These are phyloP conservation scores for Ascochyta koolunga DNA, from an alignment of 2,329 filamentous ascomycete genomes.

Conservation along the genomic window DNA sequence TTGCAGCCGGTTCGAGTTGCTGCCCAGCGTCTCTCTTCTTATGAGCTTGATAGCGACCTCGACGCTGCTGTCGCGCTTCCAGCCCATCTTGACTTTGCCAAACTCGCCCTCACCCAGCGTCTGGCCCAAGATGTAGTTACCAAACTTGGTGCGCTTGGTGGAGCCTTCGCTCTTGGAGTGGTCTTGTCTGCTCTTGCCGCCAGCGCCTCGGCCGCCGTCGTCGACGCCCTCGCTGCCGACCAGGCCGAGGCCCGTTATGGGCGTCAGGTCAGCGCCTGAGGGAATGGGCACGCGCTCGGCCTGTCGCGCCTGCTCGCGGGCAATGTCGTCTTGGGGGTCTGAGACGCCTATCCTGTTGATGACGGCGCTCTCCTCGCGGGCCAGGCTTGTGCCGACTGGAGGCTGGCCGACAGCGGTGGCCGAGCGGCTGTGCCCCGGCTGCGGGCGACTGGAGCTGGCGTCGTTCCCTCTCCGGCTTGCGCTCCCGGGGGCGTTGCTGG, in stretches of 20 bases:
- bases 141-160: conserved; percentile 84
- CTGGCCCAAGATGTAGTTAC: conserved; percentile 93
- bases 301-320: conserved; percentile 72
- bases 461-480: conserved; percentile 54
- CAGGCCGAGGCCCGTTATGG: conserved; percentile 56
- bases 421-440: conserved; percentile 53
- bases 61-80: conserved; percentile 93
- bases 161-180: conserved; percentile 58
- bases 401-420: conserved; percentile 59
- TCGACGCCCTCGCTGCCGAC: conserved; percentile 58
- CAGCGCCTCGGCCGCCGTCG: conserved; percentile 53
- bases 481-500: conserved; percentile 44
- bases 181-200: conserved; percentile 61
- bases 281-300: conserved; percentile 61
- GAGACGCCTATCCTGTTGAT: conserved; percentile 78
- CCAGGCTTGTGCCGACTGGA: conserved; percentile 60
- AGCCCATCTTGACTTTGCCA: conserved; percentile 97
- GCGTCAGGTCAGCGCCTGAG: conserved; percentile 52
- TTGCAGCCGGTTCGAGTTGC: conserved; percentile 84
- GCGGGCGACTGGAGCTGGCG: conserved; percentile 34
- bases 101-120: conserved; percentile 98
- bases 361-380: conserved; percentile 78
- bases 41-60: conserved; percentile 98
- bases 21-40: conserved; percentile 85
- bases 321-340: conserved; percentile 75